Percentiles rank a stretch among this genome's conserved stretches.
phyloP scores from a whole-genome alignment of 306 rosid genomes.

The Begonia fuchsioides region DNA sequence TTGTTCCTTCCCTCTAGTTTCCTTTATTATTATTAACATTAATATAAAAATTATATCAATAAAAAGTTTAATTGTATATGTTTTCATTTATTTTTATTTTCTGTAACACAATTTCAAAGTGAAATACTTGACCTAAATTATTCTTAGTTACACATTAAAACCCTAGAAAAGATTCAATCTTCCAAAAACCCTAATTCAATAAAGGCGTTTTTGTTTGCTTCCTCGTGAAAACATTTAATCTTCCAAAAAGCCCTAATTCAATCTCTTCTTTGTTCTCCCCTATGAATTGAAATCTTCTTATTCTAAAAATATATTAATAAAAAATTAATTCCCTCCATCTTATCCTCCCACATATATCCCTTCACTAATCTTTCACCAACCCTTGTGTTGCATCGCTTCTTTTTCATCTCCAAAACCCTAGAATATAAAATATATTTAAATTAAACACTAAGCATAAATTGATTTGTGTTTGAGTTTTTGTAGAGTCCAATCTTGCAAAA shows the following conservation, averaged over 20 bases:
- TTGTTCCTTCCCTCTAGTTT: no score
- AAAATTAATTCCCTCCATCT: constrained; percentile 7
- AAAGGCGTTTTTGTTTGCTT: constrained; percentile 35
- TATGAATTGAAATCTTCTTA: constrained; percentile 18
- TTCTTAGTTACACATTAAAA: background rate
- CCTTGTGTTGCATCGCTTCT: constrained; percentile 27
- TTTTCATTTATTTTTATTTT: no score
- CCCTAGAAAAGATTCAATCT: background rate
- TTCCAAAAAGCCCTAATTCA: constrained; percentile 19
- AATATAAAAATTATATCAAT: no score
- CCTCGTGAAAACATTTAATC: constrained; percentile 14
- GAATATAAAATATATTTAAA: constrained; percentile 1
- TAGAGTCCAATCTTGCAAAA: no score
- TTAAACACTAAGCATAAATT: background rate
- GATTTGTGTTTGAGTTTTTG: no score
- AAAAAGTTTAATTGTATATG: no score
- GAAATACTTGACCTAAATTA: background rate
- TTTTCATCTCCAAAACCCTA: constrained; percentile 52
- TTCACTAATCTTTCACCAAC: constrained; percentile 26
- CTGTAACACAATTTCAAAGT: no score
- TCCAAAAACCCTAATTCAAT: constrained; percentile 22
- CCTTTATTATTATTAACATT: no score
- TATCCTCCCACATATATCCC: constrained; percentile 27
- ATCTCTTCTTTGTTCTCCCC: constrained; percentile 7
- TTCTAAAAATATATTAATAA: background rate